These are phyloP conservation scores for Aspergillus eucalypticola DNA, from an alignment of 2,329 filamentous ascomycete genomes.

Conservation along the genomic window DNA sequence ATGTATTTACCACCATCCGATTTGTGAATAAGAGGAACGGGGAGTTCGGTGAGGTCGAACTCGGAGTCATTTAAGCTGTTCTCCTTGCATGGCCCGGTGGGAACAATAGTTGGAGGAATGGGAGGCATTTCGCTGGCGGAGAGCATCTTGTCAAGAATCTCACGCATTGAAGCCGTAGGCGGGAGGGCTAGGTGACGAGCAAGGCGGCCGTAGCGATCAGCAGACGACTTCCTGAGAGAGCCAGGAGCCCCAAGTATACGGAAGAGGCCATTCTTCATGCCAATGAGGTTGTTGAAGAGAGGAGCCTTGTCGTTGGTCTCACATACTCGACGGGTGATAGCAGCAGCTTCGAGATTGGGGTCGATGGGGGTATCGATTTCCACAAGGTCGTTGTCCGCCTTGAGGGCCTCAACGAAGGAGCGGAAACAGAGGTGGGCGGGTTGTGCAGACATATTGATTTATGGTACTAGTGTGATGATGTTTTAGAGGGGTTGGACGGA, in stretches of 20 bases:
- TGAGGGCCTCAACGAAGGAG: constrained; percentile 48
- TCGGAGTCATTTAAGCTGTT: constrained; percentile 39
- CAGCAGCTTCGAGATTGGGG: constrained; percentile 49
- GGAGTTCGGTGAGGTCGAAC: constrained; percentile 47
- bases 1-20: constrained; percentile 54
- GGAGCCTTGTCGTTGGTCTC: constrained; percentile 52
- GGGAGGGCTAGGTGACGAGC: constrained; percentile 47
- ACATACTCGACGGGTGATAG: constrained; percentile 50
- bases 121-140: constrained; percentile 35
- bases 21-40: constrained; percentile 47
- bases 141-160: constrained; percentile 48
- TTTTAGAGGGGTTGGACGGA: too few species aligned
- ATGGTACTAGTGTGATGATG: too few species aligned
- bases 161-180: constrained; percentile 37
- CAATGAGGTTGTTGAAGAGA: constrained; percentile 55
- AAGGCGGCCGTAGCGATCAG: constrained; percentile 44
- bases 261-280: constrained; percentile 48
- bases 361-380: constrained; percentile 48
- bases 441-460: background rate
- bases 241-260: constrained; percentile 51
- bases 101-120: constrained; percentile 36
- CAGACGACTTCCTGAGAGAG: constrained; percentile 35
- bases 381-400: constrained; percentile 46
- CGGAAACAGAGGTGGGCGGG: constrained; percentile 44
- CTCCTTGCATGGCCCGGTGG: constrained; percentile 48